phyloP scores from a whole-genome alignment of 179 eudicot species.

The Silene vulgaris region DNA sequence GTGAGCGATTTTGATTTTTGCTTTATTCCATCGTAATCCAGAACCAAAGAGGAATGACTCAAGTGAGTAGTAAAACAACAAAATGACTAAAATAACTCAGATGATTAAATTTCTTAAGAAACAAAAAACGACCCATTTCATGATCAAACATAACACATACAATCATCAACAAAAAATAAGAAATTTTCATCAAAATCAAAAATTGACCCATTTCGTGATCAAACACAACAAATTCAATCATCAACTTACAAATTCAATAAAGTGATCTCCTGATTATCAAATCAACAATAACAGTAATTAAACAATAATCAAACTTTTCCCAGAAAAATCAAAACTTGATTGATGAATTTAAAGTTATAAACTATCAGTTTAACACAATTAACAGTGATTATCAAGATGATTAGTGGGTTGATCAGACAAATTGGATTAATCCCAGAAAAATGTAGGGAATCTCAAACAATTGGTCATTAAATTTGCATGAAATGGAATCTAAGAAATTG shows the following conservation, averaged over 20 bases:
- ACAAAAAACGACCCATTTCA: background rate
- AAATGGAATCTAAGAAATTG: background rate
- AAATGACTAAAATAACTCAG: background rate
- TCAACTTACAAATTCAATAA: slow-evolving; percentile 5
- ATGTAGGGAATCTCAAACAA: slow-evolving; percentile 1
- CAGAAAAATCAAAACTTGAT: slow-evolving; percentile 21
- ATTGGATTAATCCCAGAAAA: slow-evolving; percentile 8
- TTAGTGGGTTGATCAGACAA: slow-evolving; percentile 14
- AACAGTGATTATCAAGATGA: background rate
- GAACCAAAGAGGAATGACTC: too few relatives aligned
- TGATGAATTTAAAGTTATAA: slow-evolving; percentile 9
- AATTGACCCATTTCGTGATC: slow-evolving; percentile 5
- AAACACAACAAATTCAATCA: background rate
- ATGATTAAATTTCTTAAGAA: background rate
- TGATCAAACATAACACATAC: background rate
- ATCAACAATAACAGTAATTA: background rate
- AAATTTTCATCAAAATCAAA: background rate
- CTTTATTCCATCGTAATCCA: too few relatives aligned
- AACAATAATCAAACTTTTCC: slow-evolving; percentile 7
- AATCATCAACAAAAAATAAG: too few relatives aligned
- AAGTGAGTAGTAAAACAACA: too few relatives aligned
- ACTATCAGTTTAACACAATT: background rate
- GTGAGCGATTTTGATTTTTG: too few relatives aligned
- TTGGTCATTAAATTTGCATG: slow-evolving; percentile 6
- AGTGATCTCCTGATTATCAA: slow-evolving; percentile 14